Evolutionary conservation across 306 rosid genomes (phyloP).

Genomic region (Arachis stenosperma): DNA sequence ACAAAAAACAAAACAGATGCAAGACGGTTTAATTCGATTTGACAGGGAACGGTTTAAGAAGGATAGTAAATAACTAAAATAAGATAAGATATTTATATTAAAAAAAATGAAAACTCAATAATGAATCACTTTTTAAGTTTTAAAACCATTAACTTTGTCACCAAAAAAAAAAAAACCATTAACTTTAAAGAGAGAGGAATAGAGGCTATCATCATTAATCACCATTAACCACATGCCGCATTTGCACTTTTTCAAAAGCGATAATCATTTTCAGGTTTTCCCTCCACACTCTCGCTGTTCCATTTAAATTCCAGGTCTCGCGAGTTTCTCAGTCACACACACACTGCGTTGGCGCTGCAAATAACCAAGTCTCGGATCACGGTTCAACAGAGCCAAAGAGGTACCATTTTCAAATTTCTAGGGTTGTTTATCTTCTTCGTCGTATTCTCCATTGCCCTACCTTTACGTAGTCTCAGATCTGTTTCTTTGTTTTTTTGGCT

Average conservation of each 20-base stretch:
- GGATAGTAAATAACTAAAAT: too few relatives aligned
- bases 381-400: slow-evolving; percentile 21
- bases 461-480: slow-evolving; percentile 47
- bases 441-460: not conserved
- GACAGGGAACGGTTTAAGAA: too few relatives aligned
- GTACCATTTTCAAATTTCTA: slow-evolving; percentile 41
- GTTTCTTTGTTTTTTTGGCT: slow-evolving; percentile 27
- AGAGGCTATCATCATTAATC: not conserved
- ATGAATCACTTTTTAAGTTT: too few relatives aligned
- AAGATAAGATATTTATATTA: too few relatives aligned
- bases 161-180: too few relatives aligned
- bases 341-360: not conserved
- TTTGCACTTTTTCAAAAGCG: slow-evolving; percentile 11
- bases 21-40: too few relatives aligned
- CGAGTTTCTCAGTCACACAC: not conserved
- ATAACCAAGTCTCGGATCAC: slow-evolving; percentile 27
- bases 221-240: slow-evolving; percentile 14
- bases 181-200: too few relatives aligned
- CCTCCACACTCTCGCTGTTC: slow-evolving; percentile 47
- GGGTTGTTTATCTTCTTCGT: slow-evolving; percentile 36
- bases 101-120: too few relatives aligned
- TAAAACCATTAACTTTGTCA: too few relatives aligned
- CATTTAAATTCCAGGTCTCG: slow-evolving; percentile 24
- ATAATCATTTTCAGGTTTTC: slow-evolving; percentile 45
- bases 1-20: too few relatives aligned